Conservation (phyloP, 164 flowering plant species). For the Kingdonia uniflora region DNA sequence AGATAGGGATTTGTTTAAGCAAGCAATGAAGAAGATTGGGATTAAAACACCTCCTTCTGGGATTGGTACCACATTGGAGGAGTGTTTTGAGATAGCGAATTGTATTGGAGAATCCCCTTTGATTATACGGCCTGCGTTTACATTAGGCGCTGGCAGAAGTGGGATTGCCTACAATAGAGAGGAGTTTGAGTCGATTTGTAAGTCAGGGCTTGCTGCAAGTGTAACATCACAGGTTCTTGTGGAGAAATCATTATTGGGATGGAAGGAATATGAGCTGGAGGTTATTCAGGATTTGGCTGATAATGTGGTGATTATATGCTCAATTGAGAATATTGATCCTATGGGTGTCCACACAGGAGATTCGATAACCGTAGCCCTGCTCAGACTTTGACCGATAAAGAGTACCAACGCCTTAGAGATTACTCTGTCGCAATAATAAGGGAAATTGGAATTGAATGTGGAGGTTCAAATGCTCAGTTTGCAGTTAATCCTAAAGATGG, state of each 20-base stretch:
- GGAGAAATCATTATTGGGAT: conserved; percentile 92
- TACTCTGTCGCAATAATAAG: conserved; percentile 82
- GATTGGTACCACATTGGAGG: conserved; percentile 71
- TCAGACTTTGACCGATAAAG: conserved; percentile 89
- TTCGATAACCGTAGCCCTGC: conserved; percentile 99
- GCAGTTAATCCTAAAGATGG: conserved; percentile 90
- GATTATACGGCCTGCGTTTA: conserved; percentile 87
- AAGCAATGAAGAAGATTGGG: conserved; percentile 89
- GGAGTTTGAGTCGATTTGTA: conserved; percentile 87
- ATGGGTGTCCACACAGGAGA: conserved; percentile 98
- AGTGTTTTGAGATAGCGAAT: conserved; percentile 62
- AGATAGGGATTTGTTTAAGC: conserved; percentile 87
- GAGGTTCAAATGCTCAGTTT: conserved; percentile 97
- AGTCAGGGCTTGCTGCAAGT: conserved; percentile 90
- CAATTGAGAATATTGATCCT: conserved; percentile 90
- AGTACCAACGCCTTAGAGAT: conserved; percentile 90
- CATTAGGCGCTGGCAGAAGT: conserved; percentile 87
- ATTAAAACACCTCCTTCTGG: conserved; percentile 89
- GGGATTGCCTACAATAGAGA: conserved; percentile 92
- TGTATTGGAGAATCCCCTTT: conserved; percentile 79
- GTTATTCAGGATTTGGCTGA: conserved; percentile 97
- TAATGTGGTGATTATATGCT: conserved; percentile 93
- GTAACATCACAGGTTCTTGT: conserved; percentile 82
- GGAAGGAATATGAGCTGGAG: conserved; percentile 98
- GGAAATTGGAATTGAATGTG: conserved; percentile 98